These are phyloP conservation scores for Kodamaea kakaduensis DNA, from an alignment of 805 yeast genomes.

Conservation along the genomic window DNA sequence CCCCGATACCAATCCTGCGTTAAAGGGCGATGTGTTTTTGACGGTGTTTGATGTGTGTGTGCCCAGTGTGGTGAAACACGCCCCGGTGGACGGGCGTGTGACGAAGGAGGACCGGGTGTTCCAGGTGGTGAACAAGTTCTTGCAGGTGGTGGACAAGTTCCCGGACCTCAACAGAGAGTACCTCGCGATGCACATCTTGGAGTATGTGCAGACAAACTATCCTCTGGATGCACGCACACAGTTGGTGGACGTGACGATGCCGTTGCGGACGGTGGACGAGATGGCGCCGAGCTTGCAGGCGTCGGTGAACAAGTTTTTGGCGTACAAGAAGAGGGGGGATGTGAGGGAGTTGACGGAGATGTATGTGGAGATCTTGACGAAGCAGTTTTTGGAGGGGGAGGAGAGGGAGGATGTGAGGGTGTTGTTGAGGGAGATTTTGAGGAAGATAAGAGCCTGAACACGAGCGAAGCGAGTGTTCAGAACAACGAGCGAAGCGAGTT, in stretches of 20 bases:
- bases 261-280: constrained; percentile 53
- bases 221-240: constrained; percentile 39
- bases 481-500: not conserved
- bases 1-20: constrained; percentile 74
- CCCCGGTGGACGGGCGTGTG: constrained; percentile 20
- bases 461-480: not conserved
- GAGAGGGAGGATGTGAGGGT: constrained; percentile 24
- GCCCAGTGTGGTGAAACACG: constrained; percentile 26
- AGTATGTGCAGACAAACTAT: constrained; percentile 44
- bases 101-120: constrained; percentile 38
- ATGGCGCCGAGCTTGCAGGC: constrained; percentile 62
- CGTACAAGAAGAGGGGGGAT: constrained; percentile 47
- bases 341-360: constrained; percentile 28
- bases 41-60: constrained; percentile 36
- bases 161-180: constrained; percentile 64
- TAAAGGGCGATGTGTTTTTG: constrained; percentile 49
- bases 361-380: constrained; percentile 24
- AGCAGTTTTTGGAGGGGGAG: constrained; percentile 21
- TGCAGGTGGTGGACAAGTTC: constrained; percentile 65
- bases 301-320: constrained; percentile 66
- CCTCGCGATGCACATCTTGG: constrained; percentile 61
- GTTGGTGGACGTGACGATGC: constrained; percentile 57
- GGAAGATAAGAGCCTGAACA: constrained; percentile 26
- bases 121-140: constrained; percentile 37
- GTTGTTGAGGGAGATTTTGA: constrained; percentile 38